Evolutionary conservation across 2,329 filamentous ascomycete genomes (phyloP).

Genomic region (Hypoxylon sp.): DNA sequence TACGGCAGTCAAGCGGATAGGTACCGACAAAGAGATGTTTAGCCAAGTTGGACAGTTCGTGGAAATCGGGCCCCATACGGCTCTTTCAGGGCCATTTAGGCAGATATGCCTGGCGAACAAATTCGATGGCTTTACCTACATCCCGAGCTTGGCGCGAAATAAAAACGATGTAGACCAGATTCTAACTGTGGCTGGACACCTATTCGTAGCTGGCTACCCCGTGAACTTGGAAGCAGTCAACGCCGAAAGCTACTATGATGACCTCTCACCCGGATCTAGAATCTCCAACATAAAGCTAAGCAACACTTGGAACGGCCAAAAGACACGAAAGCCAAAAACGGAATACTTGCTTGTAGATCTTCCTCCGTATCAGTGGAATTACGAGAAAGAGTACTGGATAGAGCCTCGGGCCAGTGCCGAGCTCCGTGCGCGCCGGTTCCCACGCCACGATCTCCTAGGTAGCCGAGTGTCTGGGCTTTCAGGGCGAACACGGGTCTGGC

Average conservation of each 20-base stretch:
- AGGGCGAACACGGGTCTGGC: conserved; percentile 40
- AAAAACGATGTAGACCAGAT: conserved; percentile 43
- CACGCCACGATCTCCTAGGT: conserved; percentile 50
- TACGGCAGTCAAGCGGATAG: conserved; percentile 53
- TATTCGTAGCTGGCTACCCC: conserved; percentile 45
- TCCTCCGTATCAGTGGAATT: conserved; percentile 52
- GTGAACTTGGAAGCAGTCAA: conserved; percentile 45
- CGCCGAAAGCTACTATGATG: not conserved
- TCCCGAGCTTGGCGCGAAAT: conserved; percentile 44
- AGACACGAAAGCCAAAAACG: conserved; percentile 13
- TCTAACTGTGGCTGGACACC: conserved; percentile 43
- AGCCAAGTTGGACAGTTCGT: conserved; percentile 38
- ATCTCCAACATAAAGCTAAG: not conserved
- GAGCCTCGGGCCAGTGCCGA: conserved; percentile 49
- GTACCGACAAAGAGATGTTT: not conserved
- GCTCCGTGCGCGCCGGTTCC: conserved; percentile 39
- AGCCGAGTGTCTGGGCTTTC: conserved; percentile 36
- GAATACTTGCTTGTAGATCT: conserved; percentile 49
- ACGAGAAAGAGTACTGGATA: conserved; percentile 42
- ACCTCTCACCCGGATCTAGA: not conserved
- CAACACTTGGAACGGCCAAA: not conserved
- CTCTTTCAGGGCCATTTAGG: conserved; percentile 53
- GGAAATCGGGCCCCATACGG: conserved; percentile 55
- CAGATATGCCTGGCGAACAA: conserved; percentile 49
- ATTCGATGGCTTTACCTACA: conserved; percentile 38